These are phyloP conservation scores for Opeltia flavorubescens DNA, from an alignment of 495 filamentous ascomycete genomes.

Conservation along the genomic window DNA sequence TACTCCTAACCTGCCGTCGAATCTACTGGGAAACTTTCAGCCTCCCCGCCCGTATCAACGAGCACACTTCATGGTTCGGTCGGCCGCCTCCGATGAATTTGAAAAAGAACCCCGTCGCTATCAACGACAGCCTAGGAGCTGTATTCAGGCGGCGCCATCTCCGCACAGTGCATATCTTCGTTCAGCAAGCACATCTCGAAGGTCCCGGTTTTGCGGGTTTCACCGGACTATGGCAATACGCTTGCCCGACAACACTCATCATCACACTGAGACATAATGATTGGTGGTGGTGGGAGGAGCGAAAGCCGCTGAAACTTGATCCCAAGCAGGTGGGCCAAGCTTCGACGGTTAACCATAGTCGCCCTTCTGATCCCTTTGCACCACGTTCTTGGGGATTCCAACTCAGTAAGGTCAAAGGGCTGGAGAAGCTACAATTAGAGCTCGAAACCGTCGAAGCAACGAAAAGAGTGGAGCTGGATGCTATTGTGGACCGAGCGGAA, in stretches of 20 bases:
- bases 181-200: slow-evolving; percentile 18
- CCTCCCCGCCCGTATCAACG: slow-evolving; percentile 20
- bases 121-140: background rate
- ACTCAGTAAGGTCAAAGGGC: slow-evolving; percentile 9
- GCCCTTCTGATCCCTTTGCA: slow-evolving; percentile 5
- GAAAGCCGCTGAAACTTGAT: slow-evolving; percentile 10
- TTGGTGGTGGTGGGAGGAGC: slow-evolving; percentile 24
- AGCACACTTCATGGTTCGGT: slow-evolving; percentile 8
- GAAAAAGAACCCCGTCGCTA: background rate
- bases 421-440: slow-evolving; percentile 14
- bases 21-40: slow-evolving; percentile 18
- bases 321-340: too few species aligned
- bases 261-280: slow-evolving; percentile 22
- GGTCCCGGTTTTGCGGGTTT: background rate
- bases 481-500: slow-evolving; percentile 5
- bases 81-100: slow-evolving; percentile 5
- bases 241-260: slow-evolving; percentile 7
- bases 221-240: background rate
- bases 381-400: slow-evolving; percentile 9
- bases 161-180: slow-evolving; percentile 16
- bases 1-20: slow-evolving; percentile 20
- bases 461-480: slow-evolving; percentile 14
- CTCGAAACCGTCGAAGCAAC: slow-evolving; percentile 19
- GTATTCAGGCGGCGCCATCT: slow-evolving; percentile 4
- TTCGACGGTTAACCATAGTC: too few species aligned